phyloP scores from a whole-genome alignment of 73 alveolate species.

The Tetrahymena thermophila region DNA sequence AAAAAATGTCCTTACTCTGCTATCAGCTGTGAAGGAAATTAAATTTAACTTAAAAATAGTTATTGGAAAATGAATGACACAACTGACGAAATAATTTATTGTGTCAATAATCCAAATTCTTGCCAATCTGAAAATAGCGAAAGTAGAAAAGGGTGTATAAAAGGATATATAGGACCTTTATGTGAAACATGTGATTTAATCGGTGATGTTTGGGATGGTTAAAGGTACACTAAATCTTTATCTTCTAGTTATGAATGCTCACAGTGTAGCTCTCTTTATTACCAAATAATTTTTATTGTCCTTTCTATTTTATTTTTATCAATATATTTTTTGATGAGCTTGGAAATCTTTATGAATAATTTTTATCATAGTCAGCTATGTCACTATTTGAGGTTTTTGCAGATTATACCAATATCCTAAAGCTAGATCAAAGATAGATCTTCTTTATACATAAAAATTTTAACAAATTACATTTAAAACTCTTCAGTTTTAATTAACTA shows the following conservation, averaged over 20 bases:
- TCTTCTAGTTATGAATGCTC: neutral
- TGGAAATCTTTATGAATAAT: neutral
- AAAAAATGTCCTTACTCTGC: neutral
- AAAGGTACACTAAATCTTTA: neutral
- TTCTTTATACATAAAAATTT: neutral
- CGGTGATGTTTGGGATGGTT: neutral
- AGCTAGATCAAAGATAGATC: neutral
- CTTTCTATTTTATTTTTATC: neutral
- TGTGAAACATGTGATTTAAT: neutral
- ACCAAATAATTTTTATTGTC: neutral
- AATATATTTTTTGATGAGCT: neutral
- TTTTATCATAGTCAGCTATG: neutral
- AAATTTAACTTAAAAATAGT: neutral
- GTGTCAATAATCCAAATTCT: neutral
- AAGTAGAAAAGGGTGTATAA: neutral
- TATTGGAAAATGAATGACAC: neutral
- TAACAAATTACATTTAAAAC: neutral
- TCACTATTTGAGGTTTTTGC: neutral
- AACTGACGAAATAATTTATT: neutral
- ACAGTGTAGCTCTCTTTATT: neutral
- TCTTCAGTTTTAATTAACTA: neutral
- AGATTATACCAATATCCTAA: neutral
- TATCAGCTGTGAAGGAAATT: neutral
- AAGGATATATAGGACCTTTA: neutral
- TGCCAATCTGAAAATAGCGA: neutral